These are phyloP conservation scores for Tricholoma terreum DNA, from an alignment of 768 basidiomycete species.

Conservation along the genomic window DNA sequence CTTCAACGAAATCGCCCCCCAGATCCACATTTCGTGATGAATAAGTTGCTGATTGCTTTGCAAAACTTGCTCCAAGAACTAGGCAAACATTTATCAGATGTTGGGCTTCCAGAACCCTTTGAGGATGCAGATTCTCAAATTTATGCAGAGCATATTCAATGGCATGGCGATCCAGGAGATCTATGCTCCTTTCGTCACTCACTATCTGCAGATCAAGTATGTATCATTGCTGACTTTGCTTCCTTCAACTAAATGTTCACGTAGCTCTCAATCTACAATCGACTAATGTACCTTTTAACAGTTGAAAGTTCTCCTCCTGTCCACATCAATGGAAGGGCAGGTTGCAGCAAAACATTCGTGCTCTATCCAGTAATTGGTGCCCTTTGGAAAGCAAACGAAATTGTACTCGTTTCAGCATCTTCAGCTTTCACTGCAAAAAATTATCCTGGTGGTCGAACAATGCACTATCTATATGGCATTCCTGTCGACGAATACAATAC, in stretches of 20 bases:
- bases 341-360: constrained; percentile 39
- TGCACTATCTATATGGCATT: constrained; percentile 38
- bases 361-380: constrained; percentile 31
- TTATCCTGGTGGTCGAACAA: constrained; percentile 35
- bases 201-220: background rate
- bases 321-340: constrained; percentile 39
- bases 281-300: background rate
- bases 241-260: constrained; percentile 9
- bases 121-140: background rate
- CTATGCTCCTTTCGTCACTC: background rate
- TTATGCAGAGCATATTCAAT: background rate
- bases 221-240: constrained; percentile 11
- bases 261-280: constrained; percentile 12
- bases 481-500: constrained; percentile 2
- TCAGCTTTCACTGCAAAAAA: constrained; percentile 39
- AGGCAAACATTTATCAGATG: background rate
- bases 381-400: constrained; percentile 22
- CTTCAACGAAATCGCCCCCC: background rate
- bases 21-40: background rate
- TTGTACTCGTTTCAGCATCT: constrained; percentile 34
- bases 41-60: background rate
- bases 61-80: background rate
- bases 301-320: constrained; percentile 13
- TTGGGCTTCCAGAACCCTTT: background rate
- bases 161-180: background rate